A percentile compares a stretch with the other conserved stretches of the same genome.
phyloP scores from a whole-genome alignment of 1,284 basidiomycete genomes.

The Malassezia pachydermatis region DNA sequence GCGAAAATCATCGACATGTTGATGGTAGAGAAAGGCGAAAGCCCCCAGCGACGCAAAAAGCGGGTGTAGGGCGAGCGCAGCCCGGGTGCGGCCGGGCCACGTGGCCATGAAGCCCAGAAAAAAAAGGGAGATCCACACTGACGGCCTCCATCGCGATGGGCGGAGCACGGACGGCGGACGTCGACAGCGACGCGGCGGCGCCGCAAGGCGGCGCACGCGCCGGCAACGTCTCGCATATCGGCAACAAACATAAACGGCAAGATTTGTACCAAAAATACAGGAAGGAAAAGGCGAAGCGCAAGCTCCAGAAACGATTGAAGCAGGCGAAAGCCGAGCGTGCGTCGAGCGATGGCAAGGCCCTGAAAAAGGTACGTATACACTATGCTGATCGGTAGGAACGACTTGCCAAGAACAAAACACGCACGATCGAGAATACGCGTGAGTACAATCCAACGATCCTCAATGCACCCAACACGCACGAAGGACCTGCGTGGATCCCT shows the following conservation, averaged over 20 bases:
- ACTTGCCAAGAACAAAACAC: slow-evolving; percentile 70
- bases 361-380: slow-evolving; percentile 56
- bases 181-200: neutral
- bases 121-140: neutral
- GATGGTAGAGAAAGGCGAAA: neutral
- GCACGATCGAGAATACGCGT: slow-evolving; percentile 85
- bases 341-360: slow-evolving; percentile 61
- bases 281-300: slow-evolving; percentile 67
- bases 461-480: slow-evolving; percentile 41
- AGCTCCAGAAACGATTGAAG: slow-evolving; percentile 67
- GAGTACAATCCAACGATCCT: slow-evolving; percentile 73
- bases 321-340: slow-evolving; percentile 45
- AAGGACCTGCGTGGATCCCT: slow-evolving; percentile 50
- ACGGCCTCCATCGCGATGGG: neutral
- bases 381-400: slow-evolving; percentile 58
- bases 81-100: slow-evolving; percentile 7
- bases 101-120: neutral
- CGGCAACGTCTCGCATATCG: slow-evolving; percentile 40
- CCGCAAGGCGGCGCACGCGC: slow-evolving; percentile 3
- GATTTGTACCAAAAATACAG: slow-evolving; percentile 57
- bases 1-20: slow-evolving; percentile 32
- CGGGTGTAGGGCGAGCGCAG: neutral
- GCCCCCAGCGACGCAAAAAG: too few relatives aligned
- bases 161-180: neutral
- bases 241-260: slow-evolving; percentile 49